Evolutionary conservation across 768 basidiomycete species (phyloP).

Genomic region (Lentinula sp.): DNA sequence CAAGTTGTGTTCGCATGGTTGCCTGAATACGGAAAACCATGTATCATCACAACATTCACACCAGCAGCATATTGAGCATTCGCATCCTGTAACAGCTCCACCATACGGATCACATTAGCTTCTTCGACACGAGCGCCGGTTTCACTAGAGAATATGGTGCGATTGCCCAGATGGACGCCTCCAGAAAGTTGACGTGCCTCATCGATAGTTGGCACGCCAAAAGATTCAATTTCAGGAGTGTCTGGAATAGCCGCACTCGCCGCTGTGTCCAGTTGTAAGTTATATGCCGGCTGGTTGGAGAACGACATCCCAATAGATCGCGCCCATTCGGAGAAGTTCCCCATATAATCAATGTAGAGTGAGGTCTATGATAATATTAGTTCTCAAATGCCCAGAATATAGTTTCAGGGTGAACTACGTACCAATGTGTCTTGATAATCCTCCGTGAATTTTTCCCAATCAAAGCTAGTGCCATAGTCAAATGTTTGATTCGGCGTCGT

Average conservation of each 20-base stretch:
- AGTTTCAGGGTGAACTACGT: background rate
- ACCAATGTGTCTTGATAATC: constrained; percentile 13
- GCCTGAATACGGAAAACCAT: constrained; percentile 14
- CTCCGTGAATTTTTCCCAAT: constrained; percentile 10
- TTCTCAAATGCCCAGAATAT: background rate
- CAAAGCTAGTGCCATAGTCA: constrained; percentile 10
- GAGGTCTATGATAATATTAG: constrained; percentile 6
- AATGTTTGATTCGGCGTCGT: constrained; percentile 7
- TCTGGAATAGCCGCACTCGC: constrained; percentile 12
- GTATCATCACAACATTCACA: constrained; percentile 11
- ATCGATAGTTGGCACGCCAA: constrained; percentile 12
- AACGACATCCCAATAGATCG: constrained; percentile 9
- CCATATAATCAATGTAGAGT: constrained; percentile 12
- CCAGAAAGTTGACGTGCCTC: constrained; percentile 11
- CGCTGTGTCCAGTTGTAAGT: constrained; percentile 12
- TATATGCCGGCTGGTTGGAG: constrained; percentile 13
- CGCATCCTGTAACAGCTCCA: constrained; percentile 9
- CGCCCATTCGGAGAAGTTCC: constrained; percentile 7
- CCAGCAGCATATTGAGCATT: constrained; percentile 12
- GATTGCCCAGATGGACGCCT: constrained; percentile 12
- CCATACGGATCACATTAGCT: constrained; percentile 8
- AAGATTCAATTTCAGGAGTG: constrained; percentile 12
- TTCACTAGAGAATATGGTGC: constrained; percentile 9
- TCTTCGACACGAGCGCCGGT: constrained; percentile 8
- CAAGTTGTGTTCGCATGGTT: constrained; percentile 12